A percentile compares a stretch with the other conserved stretches of the same genome.
phyloP scores from a whole-genome alignment of 768 basidiomycete genomes.

The Lactarius vividus region DNA sequence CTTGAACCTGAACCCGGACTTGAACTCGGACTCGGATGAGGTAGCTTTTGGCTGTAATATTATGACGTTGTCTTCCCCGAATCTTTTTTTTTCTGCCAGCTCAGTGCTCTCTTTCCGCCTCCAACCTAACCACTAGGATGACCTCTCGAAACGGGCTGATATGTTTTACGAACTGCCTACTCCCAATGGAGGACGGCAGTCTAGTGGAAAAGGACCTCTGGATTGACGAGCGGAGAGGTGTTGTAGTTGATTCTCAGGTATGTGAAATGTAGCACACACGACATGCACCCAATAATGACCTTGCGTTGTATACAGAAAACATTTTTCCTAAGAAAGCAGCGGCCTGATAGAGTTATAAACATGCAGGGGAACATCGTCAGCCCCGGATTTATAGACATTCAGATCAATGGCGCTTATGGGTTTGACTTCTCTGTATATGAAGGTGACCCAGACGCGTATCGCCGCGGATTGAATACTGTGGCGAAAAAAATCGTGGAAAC shows the following conservation, averaged over 20 bases:
- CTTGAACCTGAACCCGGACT: background rate
- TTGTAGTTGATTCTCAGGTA: slow-evolving; percentile 76
- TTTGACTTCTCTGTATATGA: slow-evolving; percentile 87
- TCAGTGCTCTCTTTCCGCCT: background rate
- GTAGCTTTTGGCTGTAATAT: slow-evolving; percentile 2
- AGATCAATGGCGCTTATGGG: slow-evolving; percentile 87
- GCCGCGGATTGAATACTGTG: slow-evolving; percentile 62
- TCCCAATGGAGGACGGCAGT: slow-evolving; percentile 77
- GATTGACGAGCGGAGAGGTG: slow-evolving; percentile 72
- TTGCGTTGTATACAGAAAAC: slow-evolving; percentile 48
- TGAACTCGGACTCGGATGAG: background rate
- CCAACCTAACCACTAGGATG: slow-evolving; percentile 27
- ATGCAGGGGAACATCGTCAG: slow-evolving; percentile 77
- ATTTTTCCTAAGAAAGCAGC: slow-evolving; percentile 58
- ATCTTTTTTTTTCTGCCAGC: slow-evolving; percentile 1
- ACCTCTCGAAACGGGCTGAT: slow-evolving; percentile 59
- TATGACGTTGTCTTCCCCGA: background rate
- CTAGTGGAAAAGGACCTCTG: slow-evolving; percentile 74
- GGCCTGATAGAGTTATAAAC: slow-evolving; percentile 65
- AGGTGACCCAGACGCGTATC: slow-evolving; percentile 64
- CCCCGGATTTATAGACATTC: slow-evolving; percentile 84
- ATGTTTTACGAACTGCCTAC: slow-evolving; percentile 84
- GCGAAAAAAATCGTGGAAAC: slow-evolving; percentile 80
- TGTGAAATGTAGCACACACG: background rate
- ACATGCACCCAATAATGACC: slow-evolving; percentile 6